Base-by-base conservation (phyloP, 495 filamentous ascomycete species). In the Baudoinia panamericana region DNA sequence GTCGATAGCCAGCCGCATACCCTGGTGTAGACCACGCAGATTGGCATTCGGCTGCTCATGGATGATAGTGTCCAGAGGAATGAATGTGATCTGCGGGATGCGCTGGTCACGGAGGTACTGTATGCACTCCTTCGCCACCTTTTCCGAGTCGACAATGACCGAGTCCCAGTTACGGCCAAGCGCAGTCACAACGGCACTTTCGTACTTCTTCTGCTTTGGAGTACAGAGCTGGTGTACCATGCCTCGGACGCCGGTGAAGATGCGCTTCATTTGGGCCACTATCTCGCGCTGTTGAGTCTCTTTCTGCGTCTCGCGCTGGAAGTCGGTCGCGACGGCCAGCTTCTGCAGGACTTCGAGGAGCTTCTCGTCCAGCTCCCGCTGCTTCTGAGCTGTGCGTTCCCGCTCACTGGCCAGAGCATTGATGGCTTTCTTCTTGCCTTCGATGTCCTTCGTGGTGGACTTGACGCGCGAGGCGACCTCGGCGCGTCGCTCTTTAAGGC, bases 31-130 rank as follows among this genome's bases (percentile, higher is more conserved):
- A 29, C 86, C 82, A 63, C 95, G 95, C 29, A 96, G 60, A 48
- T 82, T 87, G 10, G 84, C 83, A 55, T 92, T 90, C 41, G 84
- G 70, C 8, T 81, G 74, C 53, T 80, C 84, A 53, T 93, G 83
- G 50, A 95, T 90, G 54, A 99, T 94, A 18, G 93, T 94, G 62
- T 99, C 90, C 10, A 96, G 70, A 0, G 90, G 90, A 40, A 96
- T 80, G 59, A 96, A 96, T 1, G 82, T 95, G 41, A 85, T 77
- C 46, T 84, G 82, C 18, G 82, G 76, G 16, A 77, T 73, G 24
- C 80, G 76, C 54, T 95, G 85, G 39, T 94, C 86, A 43, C 84
- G 84, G 32, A 96, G 71, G 59, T 92, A 90, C 52, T 93, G 78
- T 30, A 99, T 88, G 54, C 87, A 96, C 46, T 95, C 84, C 46